Evolutionary conservation across 805 yeast genomes (phyloP).

Genomic region (Starmerella asiatica): DNA sequence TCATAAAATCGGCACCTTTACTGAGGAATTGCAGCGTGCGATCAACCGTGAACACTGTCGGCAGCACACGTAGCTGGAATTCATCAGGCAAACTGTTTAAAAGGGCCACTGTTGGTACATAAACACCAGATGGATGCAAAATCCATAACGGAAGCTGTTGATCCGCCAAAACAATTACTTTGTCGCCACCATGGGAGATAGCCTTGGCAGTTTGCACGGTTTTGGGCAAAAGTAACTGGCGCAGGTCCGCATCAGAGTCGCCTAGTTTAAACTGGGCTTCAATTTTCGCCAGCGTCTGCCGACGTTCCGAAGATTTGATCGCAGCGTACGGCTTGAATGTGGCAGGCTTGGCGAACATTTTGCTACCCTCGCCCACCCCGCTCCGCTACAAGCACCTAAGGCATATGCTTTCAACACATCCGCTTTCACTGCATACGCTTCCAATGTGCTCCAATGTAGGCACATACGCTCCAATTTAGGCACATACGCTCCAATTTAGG

Average conservation of each 20-base stretch:
- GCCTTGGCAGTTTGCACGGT: slow-evolving; percentile 52
- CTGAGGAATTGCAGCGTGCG: slow-evolving; percentile 56
- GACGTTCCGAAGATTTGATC: slow-evolving; percentile 68
- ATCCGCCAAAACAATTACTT: slow-evolving; percentile 51
- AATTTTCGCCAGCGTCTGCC: slow-evolving; percentile 37
- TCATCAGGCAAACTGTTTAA: slow-evolving; percentile 51
- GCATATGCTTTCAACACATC: no score
- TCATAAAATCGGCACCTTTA: slow-evolving; percentile 55
- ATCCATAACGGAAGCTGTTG: slow-evolving; percentile 63
- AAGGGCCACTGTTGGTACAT: slow-evolving; percentile 55
- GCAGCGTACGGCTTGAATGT: slow-evolving; percentile 58
- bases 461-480: no score
- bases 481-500: no score
- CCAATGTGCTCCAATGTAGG: no score
- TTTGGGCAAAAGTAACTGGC: slow-evolving; percentile 36
- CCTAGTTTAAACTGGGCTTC: slow-evolving; percentile 28
- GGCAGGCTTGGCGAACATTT: slow-evolving; percentile 24
- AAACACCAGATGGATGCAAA: slow-evolving; percentile 23
- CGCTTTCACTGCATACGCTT: no score
- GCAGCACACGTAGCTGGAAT: slow-evolving; percentile 34
- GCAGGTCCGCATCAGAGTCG: slow-evolving; percentile 17
- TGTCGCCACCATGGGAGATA: slow-evolving; percentile 35
- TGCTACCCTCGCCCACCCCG: background rate
- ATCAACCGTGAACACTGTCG: slow-evolving; percentile 56
- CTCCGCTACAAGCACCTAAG: no score